A percentile compares a stretch with the other conserved stretches of the same genome.
These are phyloP conservation scores for Stagonosporopsis vannaccii DNA, from an alignment of 2,329 filamentous ascomycete genomes.

Conservation along the genomic window DNA sequence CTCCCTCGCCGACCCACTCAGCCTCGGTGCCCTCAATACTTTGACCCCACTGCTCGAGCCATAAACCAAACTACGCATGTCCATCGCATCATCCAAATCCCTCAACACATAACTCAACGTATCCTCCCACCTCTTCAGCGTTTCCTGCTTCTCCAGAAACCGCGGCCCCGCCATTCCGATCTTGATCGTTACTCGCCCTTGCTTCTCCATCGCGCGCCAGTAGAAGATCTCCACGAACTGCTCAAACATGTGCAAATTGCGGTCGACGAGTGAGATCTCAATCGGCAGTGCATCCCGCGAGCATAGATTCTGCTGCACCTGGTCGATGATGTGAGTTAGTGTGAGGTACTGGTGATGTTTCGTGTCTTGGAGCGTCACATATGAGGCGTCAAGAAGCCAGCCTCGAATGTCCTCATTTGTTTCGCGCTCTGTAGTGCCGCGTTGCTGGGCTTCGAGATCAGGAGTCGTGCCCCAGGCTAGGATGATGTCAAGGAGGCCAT, in stretches of 20 bases:
- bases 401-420: constrained; percentile 2
- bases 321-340: constrained; percentile 14
- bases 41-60: constrained; percentile 6
- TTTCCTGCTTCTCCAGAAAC: background rate
- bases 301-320: constrained; percentile 11
- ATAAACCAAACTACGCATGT: constrained; percentile 16
- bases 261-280: constrained; percentile 12
- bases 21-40: constrained; percentile 2
- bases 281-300: constrained; percentile 8
- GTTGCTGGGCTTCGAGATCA: background rate
- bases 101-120: constrained; percentile 14
- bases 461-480: constrained; percentile 2
- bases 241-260: constrained; percentile 19
- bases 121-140: constrained; percentile 13
- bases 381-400: constrained; percentile 2
- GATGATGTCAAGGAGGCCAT: constrained; percentile 11
- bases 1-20: background rate
- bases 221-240: constrained; percentile 19
- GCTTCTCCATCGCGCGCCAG: constrained; percentile 13
- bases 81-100: constrained; percentile 19
- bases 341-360: constrained; percentile 2
- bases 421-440: background rate
- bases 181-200: constrained; percentile 3
- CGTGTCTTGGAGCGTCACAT: background rate
- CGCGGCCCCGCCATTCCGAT: constrained; percentile 13